Percentiles rank a stretch among this genome's conserved stretches.
phyloP scores from a whole-genome alignment of 2,329 filamentous ascomycete species.

The Hymenoscyphus fructigenus region DNA sequence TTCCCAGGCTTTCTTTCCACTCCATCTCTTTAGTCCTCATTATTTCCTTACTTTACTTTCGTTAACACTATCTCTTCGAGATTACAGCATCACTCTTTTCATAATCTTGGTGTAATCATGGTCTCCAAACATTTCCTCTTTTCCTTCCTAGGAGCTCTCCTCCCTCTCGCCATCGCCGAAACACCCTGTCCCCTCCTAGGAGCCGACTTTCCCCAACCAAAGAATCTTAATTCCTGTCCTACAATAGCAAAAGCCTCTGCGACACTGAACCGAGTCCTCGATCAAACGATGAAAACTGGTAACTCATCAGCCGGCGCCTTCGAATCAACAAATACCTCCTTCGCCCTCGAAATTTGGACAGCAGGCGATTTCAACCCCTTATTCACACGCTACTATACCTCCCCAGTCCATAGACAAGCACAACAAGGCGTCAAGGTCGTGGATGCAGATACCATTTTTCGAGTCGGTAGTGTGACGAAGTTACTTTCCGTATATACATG shows the following conservation, averaged over 20 bases:
- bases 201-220: background rate
- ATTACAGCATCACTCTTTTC: background rate
- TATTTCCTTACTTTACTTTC: background rate
- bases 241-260: conserved; percentile 10
- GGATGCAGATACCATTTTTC: conserved; percentile 34
- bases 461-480: conserved; percentile 45
- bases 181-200: background rate
- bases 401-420: conserved; percentile 33
- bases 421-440: conserved; percentile 21
- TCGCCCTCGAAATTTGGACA: conserved; percentile 43
- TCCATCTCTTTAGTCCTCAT: background rate
- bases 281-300: conserved; percentile 11
- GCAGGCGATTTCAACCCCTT: conserved; percentile 33
- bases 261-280: conserved; percentile 19
- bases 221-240: background rate
- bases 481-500: conserved; percentile 35
- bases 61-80: background rate
- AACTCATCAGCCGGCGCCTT: conserved; percentile 20
- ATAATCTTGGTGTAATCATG: background rate
- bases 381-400: conserved; percentile 39
- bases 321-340: conserved; percentile 34
- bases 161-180: background rate
- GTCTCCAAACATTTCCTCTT: background rate
- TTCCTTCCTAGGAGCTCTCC: background rate
- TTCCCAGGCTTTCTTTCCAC: background rate